Conservation (phyloP, 768 basidiomycete genomes). For the Tylopilus vinaceipallidus region DNA sequence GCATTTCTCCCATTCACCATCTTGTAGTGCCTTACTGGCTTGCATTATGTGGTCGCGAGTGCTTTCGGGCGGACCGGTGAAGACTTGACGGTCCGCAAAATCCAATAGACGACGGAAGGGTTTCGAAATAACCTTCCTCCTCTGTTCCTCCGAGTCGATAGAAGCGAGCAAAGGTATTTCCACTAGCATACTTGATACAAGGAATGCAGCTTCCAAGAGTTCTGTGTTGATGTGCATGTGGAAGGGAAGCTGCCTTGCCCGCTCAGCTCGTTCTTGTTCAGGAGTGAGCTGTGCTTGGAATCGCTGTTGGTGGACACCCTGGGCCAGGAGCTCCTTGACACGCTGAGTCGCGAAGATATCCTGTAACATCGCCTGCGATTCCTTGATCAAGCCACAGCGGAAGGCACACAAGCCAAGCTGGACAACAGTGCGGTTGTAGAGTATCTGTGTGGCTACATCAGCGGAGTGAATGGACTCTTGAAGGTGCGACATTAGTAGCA, state of each 20-base stretch:
- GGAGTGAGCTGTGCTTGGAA: slow-evolving; percentile 78
- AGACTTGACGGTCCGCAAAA: slow-evolving; percentile 96
- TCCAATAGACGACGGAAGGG: slow-evolving; percentile 94
- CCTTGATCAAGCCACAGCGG: slow-evolving; percentile 90
- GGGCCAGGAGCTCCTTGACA: slow-evolving; percentile 95
- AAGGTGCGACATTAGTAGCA: slow-evolving; percentile 98
- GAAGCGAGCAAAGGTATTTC: slow-evolving; percentile 95
- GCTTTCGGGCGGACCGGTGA: slow-evolving; percentile 97
- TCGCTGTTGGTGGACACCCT: slow-evolving; percentile 91
- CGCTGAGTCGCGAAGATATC: slow-evolving; percentile 97
- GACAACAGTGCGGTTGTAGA: slow-evolving; percentile 97
- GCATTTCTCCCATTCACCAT: slow-evolving; percentile 96
- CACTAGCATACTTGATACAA: slow-evolving; percentile 97
- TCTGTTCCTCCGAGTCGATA: slow-evolving; percentile 91
- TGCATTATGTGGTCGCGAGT: slow-evolving; percentile 99
- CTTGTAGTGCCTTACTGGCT: slow-evolving; percentile 93
- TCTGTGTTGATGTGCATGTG: slow-evolving; percentile 99
- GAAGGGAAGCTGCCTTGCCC: slow-evolving; percentile 94
- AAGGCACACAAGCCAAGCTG: slow-evolving; percentile 97
- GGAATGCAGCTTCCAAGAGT: slow-evolving; percentile 93
- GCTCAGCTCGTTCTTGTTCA: slow-evolving; percentile 97
- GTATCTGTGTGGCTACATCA: slow-evolving; percentile 94
- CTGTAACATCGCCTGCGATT: slow-evolving; percentile 87
- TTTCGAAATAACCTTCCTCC: slow-evolving; percentile 92
- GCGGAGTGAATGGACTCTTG: slow-evolving; percentile 96